Evolutionary conservation across 2,329 filamentous ascomycete species (phyloP), one percentile per base, ranked within the genome.

Genomic region (Hirsutella rhossiliensis): DNA sequence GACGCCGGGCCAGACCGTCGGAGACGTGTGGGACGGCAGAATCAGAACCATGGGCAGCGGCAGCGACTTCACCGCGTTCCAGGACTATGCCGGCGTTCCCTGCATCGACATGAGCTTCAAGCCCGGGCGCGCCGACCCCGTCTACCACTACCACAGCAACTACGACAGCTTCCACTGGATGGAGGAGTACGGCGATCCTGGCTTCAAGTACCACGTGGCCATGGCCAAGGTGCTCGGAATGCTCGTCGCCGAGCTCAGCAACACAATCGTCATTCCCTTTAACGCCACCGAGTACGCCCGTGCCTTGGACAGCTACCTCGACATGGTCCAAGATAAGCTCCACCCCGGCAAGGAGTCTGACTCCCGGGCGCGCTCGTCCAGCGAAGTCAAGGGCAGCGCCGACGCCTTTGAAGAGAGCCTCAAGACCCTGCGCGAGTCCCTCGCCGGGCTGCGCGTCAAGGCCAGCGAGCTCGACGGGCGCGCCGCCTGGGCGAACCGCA

Each of bases 161-260:
- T 94, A 94, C 62, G 88, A 94, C 60, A 87, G 80, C 55, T 92
- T 88, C 61, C 71, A 83, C 62, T 95, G 89, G 88, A 94, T 94
- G 86, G 73, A 80, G 44, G 76, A 73, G 20, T 92, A 77, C 49
- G 87, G 86, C 37, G 89, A 95, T 54, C 71, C 71, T 2, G 75
- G 70, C 19, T 81, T 78, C 45, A 66, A 73, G 39, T 85, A 87
- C 55, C 84, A 87, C 61, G 61, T 70, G 48, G 69, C 81, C 40
- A 76, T 80, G 66, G 72, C 82, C 3, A 81, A 84, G 57, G 59
- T 89, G 12, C 70, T 82, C 38, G 76, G 74, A 17, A 57, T 86
- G 37, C 64, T 80, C 19, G 67, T 78, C 1, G 77, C 78, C 4
- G 74, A 76, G 48, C 65, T 87, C 12, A 66, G 71, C 9, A 78